Evolutionary conservation across 768 basidiomycete species (phyloP), one percentile per base, ranked within the genome.

Genomic region (Rhodocollybia butyracea): DNA sequence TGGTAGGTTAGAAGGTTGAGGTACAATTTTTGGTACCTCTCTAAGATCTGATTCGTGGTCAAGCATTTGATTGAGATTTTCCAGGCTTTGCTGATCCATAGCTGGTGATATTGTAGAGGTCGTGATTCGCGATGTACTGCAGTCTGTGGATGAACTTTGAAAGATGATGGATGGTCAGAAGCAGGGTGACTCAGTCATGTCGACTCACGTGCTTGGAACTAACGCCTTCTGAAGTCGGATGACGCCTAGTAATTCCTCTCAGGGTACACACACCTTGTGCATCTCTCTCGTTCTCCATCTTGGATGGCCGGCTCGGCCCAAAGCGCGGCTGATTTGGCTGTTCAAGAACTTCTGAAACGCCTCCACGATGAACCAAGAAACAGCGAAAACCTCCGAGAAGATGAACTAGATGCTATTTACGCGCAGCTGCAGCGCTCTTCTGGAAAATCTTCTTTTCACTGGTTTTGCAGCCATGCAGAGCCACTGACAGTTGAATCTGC

Each of bases 401-500:
- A 67, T 31, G 69, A 81, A 19, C 73, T 91, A 10, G 71, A 66
- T 1, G 71, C 66, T 2, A 66, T 88, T 39, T 86, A 78, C 63
- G 68, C 66, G 12, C 80, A 83, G 64, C 70, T 91, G 10, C 78
- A 87, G 69, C 48, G 48, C 22, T 50, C 32, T 22, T 69, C 66
- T 19, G 70, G 59, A 70, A 30, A 64, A 66, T 41, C 76, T 77
- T 46, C 68, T n/a, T 58, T 79, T 51, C 94, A 97, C 63, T 95
- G 92, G 91, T 95, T 89, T 66, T 97, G 94, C 68, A 67, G 72
- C 27, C 76, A 78, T 34, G 86, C 85, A 3, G 71, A 80, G 30
- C 65, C 76, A 8, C 71, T 81, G 31, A 84, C 81, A 0, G 68
- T 78, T 8, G 86, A 83, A 56, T 82, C 86, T 2, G 91, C 94